These are phyloP conservation scores for Ascochyta clinopodiicola DNA, from an alignment of 2,329 filamentous ascomycete genomes.

Conservation along the genomic window DNA sequence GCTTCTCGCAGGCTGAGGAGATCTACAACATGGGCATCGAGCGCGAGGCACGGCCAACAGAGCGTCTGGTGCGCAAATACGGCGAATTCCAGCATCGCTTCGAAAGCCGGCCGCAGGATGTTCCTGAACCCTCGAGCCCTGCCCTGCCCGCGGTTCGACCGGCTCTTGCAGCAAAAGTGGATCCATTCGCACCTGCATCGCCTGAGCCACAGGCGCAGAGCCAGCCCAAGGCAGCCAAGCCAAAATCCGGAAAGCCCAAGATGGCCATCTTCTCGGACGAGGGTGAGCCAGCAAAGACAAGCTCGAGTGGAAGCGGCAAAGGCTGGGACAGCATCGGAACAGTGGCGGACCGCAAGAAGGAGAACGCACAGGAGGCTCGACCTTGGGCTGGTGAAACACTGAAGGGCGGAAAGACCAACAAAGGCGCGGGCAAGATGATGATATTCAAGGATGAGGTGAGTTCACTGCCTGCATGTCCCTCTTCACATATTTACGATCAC, in stretches of 20 bases:
- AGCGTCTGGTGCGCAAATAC: slow-evolving; percentile 86
- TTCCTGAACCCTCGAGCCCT: slow-evolving; percentile 77
- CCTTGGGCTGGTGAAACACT: slow-evolving; percentile 93
- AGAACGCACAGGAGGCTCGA: slow-evolving; percentile 84
- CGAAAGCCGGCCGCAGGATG: slow-evolving; percentile 68
- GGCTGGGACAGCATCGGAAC: slow-evolving; percentile 95
- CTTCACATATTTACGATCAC: slow-evolving; percentile 47
- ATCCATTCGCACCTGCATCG: slow-evolving; percentile 70
- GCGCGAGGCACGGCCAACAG: slow-evolving; percentile 80
- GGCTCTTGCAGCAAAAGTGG: slow-evolving; percentile 82
- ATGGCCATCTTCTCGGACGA: slow-evolving; percentile 89
- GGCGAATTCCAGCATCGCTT: slow-evolving; percentile 86
- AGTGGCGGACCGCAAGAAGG: slow-evolving; percentile 87
- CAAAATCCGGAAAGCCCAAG: slow-evolving; percentile 77
- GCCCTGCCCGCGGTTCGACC: slow-evolving; percentile 83
- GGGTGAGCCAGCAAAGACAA: slow-evolving; percentile 61
- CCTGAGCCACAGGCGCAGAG: slow-evolving; percentile 59
- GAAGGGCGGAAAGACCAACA: slow-evolving; percentile 84
- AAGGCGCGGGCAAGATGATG: slow-evolving; percentile 78
- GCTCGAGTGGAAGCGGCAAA: slow-evolving; percentile 65
- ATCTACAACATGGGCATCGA: slow-evolving; percentile 91
- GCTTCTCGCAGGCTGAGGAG: slow-evolving; percentile 92
- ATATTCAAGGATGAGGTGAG: slow-evolving; percentile 97
- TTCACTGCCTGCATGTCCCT: slow-evolving; percentile 49
- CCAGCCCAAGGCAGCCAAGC: slow-evolving; percentile 48